Base-by-base conservation (phyloP, 2,329 filamentous ascomycete species). In the Fusarium tuaranense region DNA sequence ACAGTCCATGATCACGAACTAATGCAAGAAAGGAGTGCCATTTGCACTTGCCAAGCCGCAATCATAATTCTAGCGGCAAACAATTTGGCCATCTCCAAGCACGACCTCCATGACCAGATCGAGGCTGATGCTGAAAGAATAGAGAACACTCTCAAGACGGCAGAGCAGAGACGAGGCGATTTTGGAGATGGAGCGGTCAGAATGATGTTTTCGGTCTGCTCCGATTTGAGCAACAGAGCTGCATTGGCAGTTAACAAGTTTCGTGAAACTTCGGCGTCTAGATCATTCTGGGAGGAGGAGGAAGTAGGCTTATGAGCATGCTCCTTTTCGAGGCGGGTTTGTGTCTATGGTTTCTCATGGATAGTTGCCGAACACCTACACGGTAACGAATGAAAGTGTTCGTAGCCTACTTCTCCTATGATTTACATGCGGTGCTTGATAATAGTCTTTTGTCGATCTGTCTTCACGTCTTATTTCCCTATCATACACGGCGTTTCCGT, bases 11-110 rank as follows among this genome's bases (percentile, higher is more conserved):
- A 10, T n/a, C 7, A 51, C 6, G 12, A 27, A 59, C 27, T 66
- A 20, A 66, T 22, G 4, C 16, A 5, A 20, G 16, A 30, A 22
- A 69, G 67, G 63, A 69, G 36, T 7, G 38, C 67, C 2, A 51
- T 22, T 20, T 62, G 57, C 10, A 20, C 57, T 6, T 48, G 39
- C 7, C 39, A 68, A 57, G 27, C 63, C 22, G 63, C 67, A 18
- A 48, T 67, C 12, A 44, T 34, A 1, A 57, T 67, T 5, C 46
- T 69, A 4, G 63, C 57, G 3, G 63, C 67, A 36, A 57, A 69
- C 13, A 55, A 57, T 16, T 12, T 69, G n/a, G 38, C 55, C 5
- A 38, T 67, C n/a, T 39, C 36, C 5, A 25, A 48, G n/a, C 63
- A 67, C n/a, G 36, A 67, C 12, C 14, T 69, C 4, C 57, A 61